These are phyloP conservation scores for Vaccinium macrocarpon DNA, from an alignment of 148 eudicot species.

Conservation along the genomic window DNA sequence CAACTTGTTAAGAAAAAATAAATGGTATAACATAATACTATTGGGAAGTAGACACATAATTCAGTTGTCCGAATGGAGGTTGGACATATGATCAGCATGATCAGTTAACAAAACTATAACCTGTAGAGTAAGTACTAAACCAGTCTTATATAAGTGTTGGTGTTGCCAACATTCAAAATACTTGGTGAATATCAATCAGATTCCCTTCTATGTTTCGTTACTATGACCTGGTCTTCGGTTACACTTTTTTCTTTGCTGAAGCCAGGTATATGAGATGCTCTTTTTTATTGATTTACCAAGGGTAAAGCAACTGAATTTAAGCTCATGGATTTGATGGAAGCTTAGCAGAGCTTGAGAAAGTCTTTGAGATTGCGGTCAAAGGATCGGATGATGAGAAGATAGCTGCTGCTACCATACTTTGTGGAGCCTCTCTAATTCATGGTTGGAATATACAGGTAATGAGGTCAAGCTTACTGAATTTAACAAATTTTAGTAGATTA, in stretches of 20 bases:
- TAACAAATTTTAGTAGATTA: background rate
- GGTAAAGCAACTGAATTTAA: constrained; percentile 76
- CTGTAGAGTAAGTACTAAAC: background rate
- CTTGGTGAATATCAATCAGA: background rate
- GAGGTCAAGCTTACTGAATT: background rate
- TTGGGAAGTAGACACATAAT: background rate
- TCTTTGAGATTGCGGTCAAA: constrained; percentile 75
- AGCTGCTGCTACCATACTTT: constrained; percentile 78
- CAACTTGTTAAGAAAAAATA: too few species aligned
- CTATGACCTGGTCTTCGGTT: constrained; percentile 34
- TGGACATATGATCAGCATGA: background rate
- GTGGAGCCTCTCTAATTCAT: constrained; percentile 75
- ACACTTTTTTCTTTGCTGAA: constrained; percentile 34
- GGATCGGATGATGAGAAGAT: constrained; percentile 87
- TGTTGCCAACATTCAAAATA: background rate
- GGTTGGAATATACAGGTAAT: constrained; percentile 96
- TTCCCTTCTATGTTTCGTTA: constrained; percentile 12
- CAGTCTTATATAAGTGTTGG: constrained; percentile 9
- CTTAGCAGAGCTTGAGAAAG: constrained; percentile 92
- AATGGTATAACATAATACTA: background rate
- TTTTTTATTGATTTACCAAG: constrained; percentile 36
- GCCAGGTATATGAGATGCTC: constrained; percentile 38
- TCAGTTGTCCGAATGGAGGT: background rate
- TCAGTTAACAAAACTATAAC: background rate
- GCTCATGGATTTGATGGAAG: constrained; percentile 96